Evolutionary conservation across 345 rosid species (phyloP), one percentile per base, ranked within the genome.

Genomic region (Gynandropsis gynandra): DNA sequence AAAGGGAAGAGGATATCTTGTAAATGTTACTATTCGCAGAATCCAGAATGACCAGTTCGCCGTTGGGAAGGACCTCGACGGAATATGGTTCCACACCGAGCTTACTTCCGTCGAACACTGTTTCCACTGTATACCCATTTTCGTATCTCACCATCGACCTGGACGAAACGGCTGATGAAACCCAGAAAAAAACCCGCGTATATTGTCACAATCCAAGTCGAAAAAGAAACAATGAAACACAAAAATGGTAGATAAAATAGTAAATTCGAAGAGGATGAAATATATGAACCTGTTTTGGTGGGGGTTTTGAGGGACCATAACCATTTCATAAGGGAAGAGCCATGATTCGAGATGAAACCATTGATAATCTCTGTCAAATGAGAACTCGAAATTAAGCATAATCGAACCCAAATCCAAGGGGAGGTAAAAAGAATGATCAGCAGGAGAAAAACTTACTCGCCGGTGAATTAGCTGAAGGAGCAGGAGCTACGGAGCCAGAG

Each of bases 71-170:
- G 47, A 88, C 80, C 59, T 93, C 94, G 14, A 93, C 78, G 0
- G 90, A 66, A 63, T 78, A 72, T 19, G 99, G 99, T 67, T 88
- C 99, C 33, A 88, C 72, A 32, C 97, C 97, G 18, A 88, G 94
- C 59, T 88, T 93, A 64, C 99, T 93, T 58, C 99, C 99, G 51
- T 93, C 99, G 65, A 93, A 88, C 58, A 93, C 95, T 0, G 99
- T 93, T 71, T 93, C 99, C 50, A 93, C 99, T 21, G 74, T 48
- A 57, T 85, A 93, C n/a, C 99, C 99, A 69, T 82, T 62, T 68
- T 93, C 99, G 19, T 80, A 93, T 74, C 83, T 93, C 89, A 93
- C 80, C 90, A 75, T 70, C 49, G 99, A 86, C 65, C 94, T 90
- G 48, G 85, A 81, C 8, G 87, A 49, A 68, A 88, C 70, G 1